Percentiles rank a stretch among this genome's conserved stretches.
Conservation (phyloP, 108 stramenopile species). For the Phaeodactylum tricornutum region DNA sequence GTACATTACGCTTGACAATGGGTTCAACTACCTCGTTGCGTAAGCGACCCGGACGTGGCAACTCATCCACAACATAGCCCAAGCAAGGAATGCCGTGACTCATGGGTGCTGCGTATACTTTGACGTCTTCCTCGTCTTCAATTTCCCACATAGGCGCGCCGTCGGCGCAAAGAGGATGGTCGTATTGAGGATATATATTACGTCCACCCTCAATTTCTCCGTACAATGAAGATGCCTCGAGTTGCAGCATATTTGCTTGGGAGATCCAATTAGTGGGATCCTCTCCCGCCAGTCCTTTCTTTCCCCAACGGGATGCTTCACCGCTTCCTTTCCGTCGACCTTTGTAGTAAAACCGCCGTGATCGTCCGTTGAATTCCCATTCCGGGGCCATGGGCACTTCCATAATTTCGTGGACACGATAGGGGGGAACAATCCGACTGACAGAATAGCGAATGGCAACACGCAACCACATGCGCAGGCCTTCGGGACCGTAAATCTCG, state of each 20-base stretch:
- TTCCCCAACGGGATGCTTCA: slow-evolving; percentile 24
- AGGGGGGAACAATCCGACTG: slow-evolving; percentile 70
- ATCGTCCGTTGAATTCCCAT: slow-evolving; percentile 45
- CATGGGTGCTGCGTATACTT: slow-evolving; percentile 88
- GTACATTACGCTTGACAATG: slow-evolving; percentile 61
- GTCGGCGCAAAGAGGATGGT: slow-evolving; percentile 53
- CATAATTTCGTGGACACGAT: slow-evolving; percentile 91
- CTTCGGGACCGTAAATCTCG: slow-evolving; percentile 94
- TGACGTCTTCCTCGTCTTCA: slow-evolving; percentile 66
- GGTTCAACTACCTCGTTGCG: slow-evolving; percentile 67
- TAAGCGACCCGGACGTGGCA: slow-evolving; percentile 68
- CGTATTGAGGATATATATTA: slow-evolving; percentile 68
- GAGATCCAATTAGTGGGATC: slow-evolving; percentile 67
- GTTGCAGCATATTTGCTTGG: slow-evolving; percentile 38
- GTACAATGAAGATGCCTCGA: slow-evolving; percentile 35
- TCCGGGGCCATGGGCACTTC: slow-evolving; percentile 88
- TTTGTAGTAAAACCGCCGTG: slow-evolving; percentile 37
- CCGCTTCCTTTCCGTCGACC: slow-evolving; percentile 5
- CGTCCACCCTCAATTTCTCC: slow-evolving; percentile 50
- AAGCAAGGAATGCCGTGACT: slow-evolving; percentile 91
- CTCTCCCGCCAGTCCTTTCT: slow-evolving; percentile 47
- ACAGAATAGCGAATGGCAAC: slow-evolving; percentile 82
- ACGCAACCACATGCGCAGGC: slow-evolving; percentile 75
- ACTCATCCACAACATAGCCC: slow-evolving; percentile 86
- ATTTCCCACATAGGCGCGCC: slow-evolving; percentile 84